Conservation (phyloP, 768 basidiomycete genomes). For the Cubamyces sp. region DNA sequence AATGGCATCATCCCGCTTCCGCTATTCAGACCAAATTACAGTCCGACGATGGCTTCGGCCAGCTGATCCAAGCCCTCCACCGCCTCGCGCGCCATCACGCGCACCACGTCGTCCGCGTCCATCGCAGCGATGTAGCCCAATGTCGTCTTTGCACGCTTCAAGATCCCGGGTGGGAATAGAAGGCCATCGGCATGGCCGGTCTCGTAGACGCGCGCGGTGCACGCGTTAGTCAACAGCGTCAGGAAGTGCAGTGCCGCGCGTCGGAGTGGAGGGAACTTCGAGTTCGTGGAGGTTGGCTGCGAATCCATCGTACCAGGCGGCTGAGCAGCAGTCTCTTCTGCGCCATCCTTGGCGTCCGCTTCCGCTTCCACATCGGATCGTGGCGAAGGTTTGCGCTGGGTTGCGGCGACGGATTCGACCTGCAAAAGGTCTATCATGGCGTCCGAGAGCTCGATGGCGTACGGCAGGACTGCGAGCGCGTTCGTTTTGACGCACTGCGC, state of each 20-base stretch:
- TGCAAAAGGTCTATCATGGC: conserved; percentile 81
- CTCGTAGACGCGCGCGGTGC: conserved; percentile 56
- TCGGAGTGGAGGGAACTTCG: conserved; percentile 79
- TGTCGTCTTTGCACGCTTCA: conserved; percentile 59
- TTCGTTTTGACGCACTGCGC: conserved; percentile 72
- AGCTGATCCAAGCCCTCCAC: conserved; percentile 57
- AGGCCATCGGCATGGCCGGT: conserved; percentile 30
- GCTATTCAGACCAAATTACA: conserved; percentile 17
- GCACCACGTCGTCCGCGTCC: conserved; percentile 73
- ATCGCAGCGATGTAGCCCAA: conserved; percentile 70
- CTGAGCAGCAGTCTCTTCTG: neutral
- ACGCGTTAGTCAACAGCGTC: conserved; percentile 64
- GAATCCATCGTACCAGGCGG: conserved; percentile 48
- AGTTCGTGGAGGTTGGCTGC: conserved; percentile 57
- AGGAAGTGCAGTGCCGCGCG: conserved; percentile 89
- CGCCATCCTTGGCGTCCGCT: conserved; percentile 4
- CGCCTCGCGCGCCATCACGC: conserved; percentile 78
- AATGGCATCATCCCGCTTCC: neutral
- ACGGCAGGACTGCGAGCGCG: conserved; percentile 63
- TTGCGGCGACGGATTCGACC: conserved; percentile 51
- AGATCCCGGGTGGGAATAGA: conserved; percentile 41
- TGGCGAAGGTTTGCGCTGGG: conserved; percentile 2
- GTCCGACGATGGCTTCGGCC: conserved; percentile 48
- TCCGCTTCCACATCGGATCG: conserved; percentile 7
- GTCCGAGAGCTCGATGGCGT: conserved; percentile 60